Evolutionary conservation across 257 asterid genomes (phyloP).

Genomic region (Solanum bulbocastanum): DNA sequence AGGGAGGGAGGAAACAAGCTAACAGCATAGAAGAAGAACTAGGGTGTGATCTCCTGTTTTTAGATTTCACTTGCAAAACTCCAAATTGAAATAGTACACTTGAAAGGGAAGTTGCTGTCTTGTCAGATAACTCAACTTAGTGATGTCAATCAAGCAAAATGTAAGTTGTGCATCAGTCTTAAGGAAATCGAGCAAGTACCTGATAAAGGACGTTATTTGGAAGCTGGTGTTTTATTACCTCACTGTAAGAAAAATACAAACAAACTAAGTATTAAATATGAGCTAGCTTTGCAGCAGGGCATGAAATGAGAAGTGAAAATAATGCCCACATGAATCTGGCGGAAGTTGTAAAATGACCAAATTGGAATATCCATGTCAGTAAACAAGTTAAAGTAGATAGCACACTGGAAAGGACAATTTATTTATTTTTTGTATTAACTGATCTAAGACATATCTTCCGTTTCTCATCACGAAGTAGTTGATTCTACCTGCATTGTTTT

Average conservation of each 20-base stretch:
- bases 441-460: background rate
- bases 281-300: background rate
- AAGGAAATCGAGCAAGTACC: conserved; percentile 25
- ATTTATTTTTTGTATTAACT: background rate
- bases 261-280: background rate
- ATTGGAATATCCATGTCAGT: background rate
- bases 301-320: background rate
- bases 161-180: background rate
- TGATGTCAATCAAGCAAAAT: background rate
- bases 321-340: background rate
- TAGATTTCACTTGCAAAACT: background rate
- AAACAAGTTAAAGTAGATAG: background rate
- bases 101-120: background rate
- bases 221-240: conserved; percentile 55
- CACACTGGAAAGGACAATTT: background rate
- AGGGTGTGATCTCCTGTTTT: background rate
- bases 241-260: conserved; percentile 37
- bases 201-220: conserved; percentile 49
- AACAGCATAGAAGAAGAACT: background rate
- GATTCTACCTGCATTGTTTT: background rate
- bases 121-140: background rate
- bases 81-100: background rate
- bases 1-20: background rate
- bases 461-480: background rate
- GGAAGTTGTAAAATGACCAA: background rate